Evolutionary conservation across 768 basidiomycete genomes (phyloP), one percentile per base, ranked within the genome.

Genomic region (Phlebiopsis gigantea): DNA sequence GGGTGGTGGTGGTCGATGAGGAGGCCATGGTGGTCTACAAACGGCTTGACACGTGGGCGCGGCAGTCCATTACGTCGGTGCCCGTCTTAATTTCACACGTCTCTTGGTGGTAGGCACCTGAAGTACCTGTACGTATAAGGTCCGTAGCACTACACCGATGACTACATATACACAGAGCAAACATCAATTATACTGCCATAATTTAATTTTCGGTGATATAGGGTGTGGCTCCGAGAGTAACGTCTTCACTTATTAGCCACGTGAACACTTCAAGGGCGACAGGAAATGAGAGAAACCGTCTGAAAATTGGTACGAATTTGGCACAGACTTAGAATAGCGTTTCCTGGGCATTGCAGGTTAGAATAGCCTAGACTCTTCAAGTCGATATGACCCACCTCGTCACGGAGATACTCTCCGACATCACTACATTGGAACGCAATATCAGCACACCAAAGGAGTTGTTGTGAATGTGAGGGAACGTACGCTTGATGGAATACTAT

Each of bases 401-500:
- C 97, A 64, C 97, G 86, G 28, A 99, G 75, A 70, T 98, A 99
- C 77, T 99, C 97, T 56, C 97, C 97, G 22, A 98, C 92, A 72
- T 99, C 97, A 47, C 93, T 97, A 66, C 45, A 59, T 66, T 43
- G 48, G 8, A 39, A 3, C 17, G 34, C 17, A 52, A 43, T 52
- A 26, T 53, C 48, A 26, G 49, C 42, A 6, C 57, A 9, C 45
- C 55, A 45, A 44, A 43, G 47, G 15, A 30, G 2, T n/a, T n/a
- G n/a, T n/a, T 48, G 22, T 46, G 15, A 21, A n/a, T 15, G 14
- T 24, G 15, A 54, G 1, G 30, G 21, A 14, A 62, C 87, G 55
- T 68, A 95, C 92, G 97, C 89, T 76, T 99, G 97, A 68, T 98
- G 97, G 73, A 98, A 99, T 2, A 98, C 97, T 48, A 99, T 87